Conservation (phyloP, 1,284 basidiomycete species). For the Volvariella volvacea region DNA sequence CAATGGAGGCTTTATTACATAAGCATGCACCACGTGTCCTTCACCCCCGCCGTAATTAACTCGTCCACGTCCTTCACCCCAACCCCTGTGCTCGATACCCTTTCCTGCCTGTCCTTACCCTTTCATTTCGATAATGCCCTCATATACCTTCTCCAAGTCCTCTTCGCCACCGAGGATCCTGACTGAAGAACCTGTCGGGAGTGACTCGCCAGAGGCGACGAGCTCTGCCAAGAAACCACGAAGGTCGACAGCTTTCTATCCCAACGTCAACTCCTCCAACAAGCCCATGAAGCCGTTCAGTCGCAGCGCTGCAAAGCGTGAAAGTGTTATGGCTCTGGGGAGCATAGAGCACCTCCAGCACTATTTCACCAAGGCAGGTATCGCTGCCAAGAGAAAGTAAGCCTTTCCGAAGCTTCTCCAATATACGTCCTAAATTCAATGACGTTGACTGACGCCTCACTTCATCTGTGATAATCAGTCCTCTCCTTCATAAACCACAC, state of each 20-base stretch:
- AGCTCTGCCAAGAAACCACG: constrained; percentile 36
- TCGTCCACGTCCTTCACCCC: constrained; percentile 41
- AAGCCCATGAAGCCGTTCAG: constrained; percentile 78
- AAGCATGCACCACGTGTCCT: too few relatives aligned
- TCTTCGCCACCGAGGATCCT: constrained; percentile 36
- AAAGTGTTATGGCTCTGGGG: constrained; percentile 80
- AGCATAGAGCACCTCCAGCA: constrained; percentile 86
- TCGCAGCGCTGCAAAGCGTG: constrained; percentile 77
- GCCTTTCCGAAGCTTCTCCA: constrained; percentile 21
- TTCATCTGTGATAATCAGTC: constrained; percentile 14
- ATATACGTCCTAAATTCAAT: not conserved
- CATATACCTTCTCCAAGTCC: constrained; percentile 7
- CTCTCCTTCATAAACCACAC: constrained; percentile 36
- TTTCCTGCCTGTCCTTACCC: constrained; percentile 17
- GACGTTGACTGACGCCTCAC: constrained; percentile 13
- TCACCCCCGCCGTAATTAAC: constrained; percentile 31
- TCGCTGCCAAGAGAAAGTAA: constrained; percentile 66
- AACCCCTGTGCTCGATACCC: constrained; percentile 33
- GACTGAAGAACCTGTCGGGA: constrained; percentile 44
- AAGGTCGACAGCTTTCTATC: constrained; percentile 68
- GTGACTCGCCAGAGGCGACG: constrained; percentile 16
- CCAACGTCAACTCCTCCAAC: constrained; percentile 60
- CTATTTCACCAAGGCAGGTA: constrained; percentile 81
- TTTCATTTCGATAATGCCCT: constrained; percentile 21
- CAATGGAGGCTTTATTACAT: too few relatives aligned